Percentiles rank a stretch among this genome's conserved stretches.
Evolutionary conservation across 768 basidiomycete species (phyloP).

Genomic region (Boletus speciosus): DNA sequence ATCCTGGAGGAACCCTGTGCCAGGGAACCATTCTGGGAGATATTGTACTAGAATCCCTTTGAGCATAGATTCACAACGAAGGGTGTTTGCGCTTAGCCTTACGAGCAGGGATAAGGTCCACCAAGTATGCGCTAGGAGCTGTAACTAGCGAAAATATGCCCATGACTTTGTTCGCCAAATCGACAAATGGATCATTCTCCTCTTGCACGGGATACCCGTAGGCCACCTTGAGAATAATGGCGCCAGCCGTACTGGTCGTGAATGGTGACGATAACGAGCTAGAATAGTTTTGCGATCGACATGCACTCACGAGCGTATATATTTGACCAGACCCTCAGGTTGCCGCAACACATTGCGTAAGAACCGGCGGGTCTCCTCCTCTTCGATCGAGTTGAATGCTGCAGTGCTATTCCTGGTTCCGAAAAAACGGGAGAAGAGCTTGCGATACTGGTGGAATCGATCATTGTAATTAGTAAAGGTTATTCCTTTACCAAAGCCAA

Average conservation of each 20-base stretch:
- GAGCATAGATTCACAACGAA: neutral
- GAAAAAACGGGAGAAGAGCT: conserved; percentile 3
- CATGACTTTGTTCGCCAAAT: conserved; percentile 26
- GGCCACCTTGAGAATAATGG: conserved; percentile 35
- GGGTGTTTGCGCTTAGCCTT: neutral
- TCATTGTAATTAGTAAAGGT: conserved; percentile 9
- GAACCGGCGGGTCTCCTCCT: conserved; percentile 19
- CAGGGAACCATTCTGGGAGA: conserved; percentile 35
- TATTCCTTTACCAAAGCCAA: conserved; percentile 13
- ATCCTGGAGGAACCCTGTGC: conserved; percentile 32
- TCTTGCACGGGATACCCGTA: conserved; percentile 40
- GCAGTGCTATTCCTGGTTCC: conserved; percentile 9
- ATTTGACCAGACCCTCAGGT: conserved; percentile 12
- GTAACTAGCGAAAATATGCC: conserved; percentile 5
- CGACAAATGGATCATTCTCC: conserved; percentile 35
- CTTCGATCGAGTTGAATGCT: conserved; percentile 13
- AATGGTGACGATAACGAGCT: neutral
- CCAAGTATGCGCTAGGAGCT: conserved; percentile 14
- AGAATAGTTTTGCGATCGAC: neutral
- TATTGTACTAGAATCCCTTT: conserved; percentile 18
- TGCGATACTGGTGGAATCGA: conserved; percentile 17
- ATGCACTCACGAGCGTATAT: conserved; percentile 20
- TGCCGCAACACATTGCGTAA: conserved; percentile 13
- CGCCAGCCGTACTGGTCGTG: too few species aligned
- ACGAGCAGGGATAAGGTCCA: conserved; percentile 22